Percentiles rank a stretch among this genome's conserved stretches.
phyloP scores from a whole-genome alignment of 2,329 filamentous ascomycete species.

The Fusarium marasasianum region DNA sequence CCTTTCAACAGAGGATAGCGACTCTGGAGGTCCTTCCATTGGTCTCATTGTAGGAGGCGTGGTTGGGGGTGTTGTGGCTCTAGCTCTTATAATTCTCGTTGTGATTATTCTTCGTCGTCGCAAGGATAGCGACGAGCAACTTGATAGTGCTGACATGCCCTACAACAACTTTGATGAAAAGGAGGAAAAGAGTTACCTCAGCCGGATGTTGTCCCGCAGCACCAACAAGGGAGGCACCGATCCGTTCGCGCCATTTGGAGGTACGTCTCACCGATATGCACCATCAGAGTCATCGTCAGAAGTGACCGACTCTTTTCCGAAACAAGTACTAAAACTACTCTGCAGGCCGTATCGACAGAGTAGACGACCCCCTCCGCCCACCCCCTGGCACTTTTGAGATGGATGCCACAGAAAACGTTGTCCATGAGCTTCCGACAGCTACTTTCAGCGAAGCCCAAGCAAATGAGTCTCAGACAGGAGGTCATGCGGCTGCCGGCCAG shows the following conservation, averaged over 20 bases:
- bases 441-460: slow-evolving; percentile 18
- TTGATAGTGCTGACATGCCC: slow-evolving; percentile 10
- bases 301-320: not conserved
- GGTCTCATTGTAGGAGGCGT: slow-evolving; percentile 49
- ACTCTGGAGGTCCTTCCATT: slow-evolving; percentile 33
- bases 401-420: slow-evolving; percentile 47
- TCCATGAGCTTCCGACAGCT: slow-evolving; percentile 48
- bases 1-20: not conserved
- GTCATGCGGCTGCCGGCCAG: not conserved
- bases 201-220: slow-evolving; percentile 41
- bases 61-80: slow-evolving; percentile 42
- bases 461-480: slow-evolving; percentile 6
- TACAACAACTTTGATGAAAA: slow-evolving; percentile 42
- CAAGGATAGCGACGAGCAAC: slow-evolving; percentile 10
- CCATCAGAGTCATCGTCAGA: not conserved
- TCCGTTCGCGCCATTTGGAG: slow-evolving; percentile 57
- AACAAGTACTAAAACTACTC: slow-evolving; percentile 23
- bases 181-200: slow-evolving; percentile 25
- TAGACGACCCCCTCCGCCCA: slow-evolving; percentile 41
- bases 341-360: slow-evolving; percentile 48
- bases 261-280: slow-evolving; percentile 43
- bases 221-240: slow-evolving; percentile 44
- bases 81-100: slow-evolving; percentile 38
- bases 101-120: slow-evolving; percentile 37
- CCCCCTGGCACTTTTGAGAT: slow-evolving; percentile 49